Conservation (phyloP, 2,329 filamentous ascomycete genomes). For the Paraconiothyrium sp. region DNA sequence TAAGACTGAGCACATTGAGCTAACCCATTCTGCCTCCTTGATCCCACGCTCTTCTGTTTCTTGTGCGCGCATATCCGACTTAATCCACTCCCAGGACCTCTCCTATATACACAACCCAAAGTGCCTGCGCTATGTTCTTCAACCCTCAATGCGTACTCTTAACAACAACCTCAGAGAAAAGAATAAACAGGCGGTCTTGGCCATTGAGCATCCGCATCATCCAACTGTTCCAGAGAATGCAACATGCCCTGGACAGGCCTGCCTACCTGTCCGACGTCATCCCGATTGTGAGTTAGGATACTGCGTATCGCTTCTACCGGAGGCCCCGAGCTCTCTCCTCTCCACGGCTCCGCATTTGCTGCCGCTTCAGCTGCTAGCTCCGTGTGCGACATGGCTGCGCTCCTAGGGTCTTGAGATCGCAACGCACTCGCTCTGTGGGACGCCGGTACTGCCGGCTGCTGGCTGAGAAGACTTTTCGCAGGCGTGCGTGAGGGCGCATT, state of each 20-base stretch:
- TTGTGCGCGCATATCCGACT: too few relatives aligned
- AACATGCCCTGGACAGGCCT: slow-evolving; percentile 12
- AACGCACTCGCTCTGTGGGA: neutral
- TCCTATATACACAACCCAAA: too few relatives aligned
- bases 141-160: too few relatives aligned
- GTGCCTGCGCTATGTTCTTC: too few relatives aligned
- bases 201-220: slow-evolving; percentile 5
- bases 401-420: neutral
- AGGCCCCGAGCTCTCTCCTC: neutral
- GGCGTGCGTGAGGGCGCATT: neutral
- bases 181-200: slow-evolving; percentile 3
- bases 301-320: slow-evolving; percentile 3
- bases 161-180: neutral
- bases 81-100: too few relatives aligned
- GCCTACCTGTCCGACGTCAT: neutral
- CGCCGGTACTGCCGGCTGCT: neutral
- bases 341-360: neutral
- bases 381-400: neutral
- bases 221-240: slow-evolving; percentile 12
- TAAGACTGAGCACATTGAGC: too few relatives aligned
- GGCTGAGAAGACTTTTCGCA: neutral
- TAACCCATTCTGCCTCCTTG: too few relatives aligned
- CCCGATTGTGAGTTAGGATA: neutral
- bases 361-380: neutral
- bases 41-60: too few relatives aligned